Evolutionary conservation across 164 flowering plant species (phyloP), one percentile per base, ranked within the genome.

Genomic region (Vitis cinerea): DNA sequence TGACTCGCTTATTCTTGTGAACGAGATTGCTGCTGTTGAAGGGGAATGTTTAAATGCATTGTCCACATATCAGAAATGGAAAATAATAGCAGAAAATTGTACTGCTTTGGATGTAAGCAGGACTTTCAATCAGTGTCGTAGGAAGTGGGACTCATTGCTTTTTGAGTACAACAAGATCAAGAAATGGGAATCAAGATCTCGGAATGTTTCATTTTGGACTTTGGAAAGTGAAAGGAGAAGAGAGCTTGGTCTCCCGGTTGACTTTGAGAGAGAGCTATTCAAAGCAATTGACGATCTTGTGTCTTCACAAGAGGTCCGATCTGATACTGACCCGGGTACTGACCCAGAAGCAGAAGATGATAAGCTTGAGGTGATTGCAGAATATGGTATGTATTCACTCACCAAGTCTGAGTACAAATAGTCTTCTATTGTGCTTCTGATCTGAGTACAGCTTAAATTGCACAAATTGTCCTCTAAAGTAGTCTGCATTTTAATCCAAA

Each of bases 31-130:
- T 51, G 82, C 82, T 9, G 81, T 87, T 11, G 87, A 86, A 60
- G 74, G 76, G 6, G 88, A 86, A 37, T 85, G 79, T 61, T 56
- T 54, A 37, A 80, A 79, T 27, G 76, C 79, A 4, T 58, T 90
- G n/a, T 80, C 92, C 12, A 71, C 83, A 63, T 73, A 62, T 64
- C 91, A 90, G 73, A 87, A 81, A 72, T 90, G 94, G 94, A 79
- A 77, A 52, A 86, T 87, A 0, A 78, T 87, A 8, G 72, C 86
- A 0, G 85, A 84, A 8, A 90, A 83, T 52, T 87, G 91, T 59
- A 63, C 72, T 8, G 84, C 79, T 3, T 50, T 81, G 56, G 90
- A 72, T 11, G 86, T 85, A 3, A 68, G 59, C 4, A 75, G 87
- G 49, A 69, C 83, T 49, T 62, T 71, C 52, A 80, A 78, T 53